Base-by-base conservation (phyloP, 169 alveolate species). In the Cryptosporidium sp. region DNA sequence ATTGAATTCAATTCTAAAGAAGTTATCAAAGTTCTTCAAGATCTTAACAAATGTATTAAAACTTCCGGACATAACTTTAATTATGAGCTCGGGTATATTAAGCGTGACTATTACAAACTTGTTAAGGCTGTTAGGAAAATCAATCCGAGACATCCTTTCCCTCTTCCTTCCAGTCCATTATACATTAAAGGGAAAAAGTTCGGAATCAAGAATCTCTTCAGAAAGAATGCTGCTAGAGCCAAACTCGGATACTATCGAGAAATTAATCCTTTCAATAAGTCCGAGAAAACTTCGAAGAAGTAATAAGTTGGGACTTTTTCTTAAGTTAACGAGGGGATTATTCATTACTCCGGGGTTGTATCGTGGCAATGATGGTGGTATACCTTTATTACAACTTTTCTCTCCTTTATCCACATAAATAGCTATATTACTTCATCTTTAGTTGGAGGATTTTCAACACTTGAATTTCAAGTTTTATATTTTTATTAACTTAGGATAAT, bases 161-260 rank as follows among this genome's bases (percentile, higher is more conserved):
- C 89, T 16, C 33, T 45, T 18, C 60, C 75, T 37, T 80, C 89
- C n/a, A 80, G 89, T 67, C 72, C 89, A 51, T 48, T 80, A 45
- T 80, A 61, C 65, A 80, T 80, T 21, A 80, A 80, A 73, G 89
- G 89, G 7, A 44, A 3, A 1, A 80, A 60, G 56, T 80, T 80
- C 29, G 89, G 89, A 10, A 7, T 80, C 31, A 80, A 44, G 80
- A 80, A 80, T 21, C 23, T 80, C 1, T 80, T 80, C 62, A 61
- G 75, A 44, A 80, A 80, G 53, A 14, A 33, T n/a, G 14, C 80
- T n/a, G 89, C 80, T 14, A 80, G 89, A 65, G 26, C 65, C 65
- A 80, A 80, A 21, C 68, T 31, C 9, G 68, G 68, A 14, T 80
- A 44, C 37, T 80, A 80, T 80, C 73, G 31, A 26, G 89, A 80